Evolutionary conservation across 2,329 filamentous ascomycete genomes (phyloP).

Genomic region (Claviceps arundinis): DNA sequence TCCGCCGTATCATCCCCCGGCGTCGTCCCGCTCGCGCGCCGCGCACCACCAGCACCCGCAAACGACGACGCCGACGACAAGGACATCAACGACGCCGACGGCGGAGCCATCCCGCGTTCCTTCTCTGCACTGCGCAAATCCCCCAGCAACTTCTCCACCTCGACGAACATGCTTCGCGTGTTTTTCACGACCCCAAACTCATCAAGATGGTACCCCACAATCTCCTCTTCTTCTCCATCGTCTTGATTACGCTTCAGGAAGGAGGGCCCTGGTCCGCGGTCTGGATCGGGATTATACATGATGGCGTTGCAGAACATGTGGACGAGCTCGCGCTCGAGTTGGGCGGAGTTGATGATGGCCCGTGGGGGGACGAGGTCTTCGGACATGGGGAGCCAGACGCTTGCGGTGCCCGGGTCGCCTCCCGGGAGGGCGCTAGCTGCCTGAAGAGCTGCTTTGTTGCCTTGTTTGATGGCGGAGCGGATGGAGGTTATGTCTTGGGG

Average conservation of each 20-base stretch:
- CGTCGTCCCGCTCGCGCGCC: conserved; percentile 25
- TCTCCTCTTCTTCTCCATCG: conserved; percentile 31
- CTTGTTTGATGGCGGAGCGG: conserved; percentile 60
- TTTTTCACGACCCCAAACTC: conserved; percentile 83
- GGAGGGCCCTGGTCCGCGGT: conserved; percentile 52
- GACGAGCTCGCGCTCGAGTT: conserved; percentile 84
- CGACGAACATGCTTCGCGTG: conserved; percentile 77
- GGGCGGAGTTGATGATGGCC: conserved; percentile 83
- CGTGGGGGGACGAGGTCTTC: conserved; percentile 73
- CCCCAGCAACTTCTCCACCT: conserved; percentile 66
- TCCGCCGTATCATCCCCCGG: conserved; percentile 34
- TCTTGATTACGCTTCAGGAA: conserved; percentile 37
- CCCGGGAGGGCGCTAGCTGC: conserved; percentile 48
- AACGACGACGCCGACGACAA: conserved; percentile 9
- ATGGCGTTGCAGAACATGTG: conserved; percentile 97
- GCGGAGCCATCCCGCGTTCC: conserved; percentile 25
- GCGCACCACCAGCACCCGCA: not conserved
- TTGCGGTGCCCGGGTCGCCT: conserved; percentile 41
- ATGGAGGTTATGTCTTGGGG: conserved; percentile 70
- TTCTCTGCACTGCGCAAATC: conserved; percentile 65
- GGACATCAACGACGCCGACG: conserved; percentile 11
- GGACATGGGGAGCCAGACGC: conserved; percentile 53
- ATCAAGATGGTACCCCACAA: conserved; percentile 52
- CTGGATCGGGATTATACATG: conserved; percentile 89
- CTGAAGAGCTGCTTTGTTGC: conserved; percentile 50